Evolutionary conservation across 805 yeast species (phyloP).

Genomic region (Pichia ethanolica): DNA sequence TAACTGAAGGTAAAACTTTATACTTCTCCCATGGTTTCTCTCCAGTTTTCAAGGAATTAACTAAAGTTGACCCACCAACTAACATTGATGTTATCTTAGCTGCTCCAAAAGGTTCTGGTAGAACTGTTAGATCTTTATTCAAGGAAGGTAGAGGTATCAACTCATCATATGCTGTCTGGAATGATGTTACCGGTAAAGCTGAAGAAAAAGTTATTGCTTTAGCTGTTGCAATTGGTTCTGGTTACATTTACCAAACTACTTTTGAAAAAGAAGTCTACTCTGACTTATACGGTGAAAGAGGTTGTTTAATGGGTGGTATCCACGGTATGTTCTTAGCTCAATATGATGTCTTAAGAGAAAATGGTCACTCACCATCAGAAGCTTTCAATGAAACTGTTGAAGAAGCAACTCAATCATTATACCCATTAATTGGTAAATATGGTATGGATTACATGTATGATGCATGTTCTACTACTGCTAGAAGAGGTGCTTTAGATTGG

Average conservation of each 20-base stretch:
- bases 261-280: conserved; percentile 99
- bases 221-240: conserved; percentile 98
- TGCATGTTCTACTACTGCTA: conserved; percentile 99
- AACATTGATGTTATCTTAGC: conserved; percentile 95
- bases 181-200: conserved; percentile 98
- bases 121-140: conserved; percentile 98
- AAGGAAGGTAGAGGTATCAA: conserved; percentile 99
- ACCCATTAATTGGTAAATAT: conserved; percentile 98
- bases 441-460: conserved; percentile 99
- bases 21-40: conserved; percentile 99
- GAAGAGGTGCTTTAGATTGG: conserved; percentile 99
- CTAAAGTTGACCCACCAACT: conserved; percentile 91
- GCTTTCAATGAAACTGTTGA: conserved; percentile 99
- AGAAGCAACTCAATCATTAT: conserved; percentile 98
- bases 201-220: conserved; percentile 98
- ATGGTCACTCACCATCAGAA: conserved; percentile 99
- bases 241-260: conserved; percentile 99
- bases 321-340: conserved; percentile 99
- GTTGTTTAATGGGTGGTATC: conserved; percentile 99
- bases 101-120: conserved; percentile 99
- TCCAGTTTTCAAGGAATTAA: conserved; percentile 96
- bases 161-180: conserved; percentile 99
- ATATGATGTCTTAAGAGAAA: conserved; percentile 98
- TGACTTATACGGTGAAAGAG: conserved; percentile 99
- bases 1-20: conserved; percentile 95